Evolutionary conservation across 1,284 basidiomycete genomes (phyloP), one percentile per base, ranked within the genome.

Genomic region (Ganoderma lingzhi): DNA sequence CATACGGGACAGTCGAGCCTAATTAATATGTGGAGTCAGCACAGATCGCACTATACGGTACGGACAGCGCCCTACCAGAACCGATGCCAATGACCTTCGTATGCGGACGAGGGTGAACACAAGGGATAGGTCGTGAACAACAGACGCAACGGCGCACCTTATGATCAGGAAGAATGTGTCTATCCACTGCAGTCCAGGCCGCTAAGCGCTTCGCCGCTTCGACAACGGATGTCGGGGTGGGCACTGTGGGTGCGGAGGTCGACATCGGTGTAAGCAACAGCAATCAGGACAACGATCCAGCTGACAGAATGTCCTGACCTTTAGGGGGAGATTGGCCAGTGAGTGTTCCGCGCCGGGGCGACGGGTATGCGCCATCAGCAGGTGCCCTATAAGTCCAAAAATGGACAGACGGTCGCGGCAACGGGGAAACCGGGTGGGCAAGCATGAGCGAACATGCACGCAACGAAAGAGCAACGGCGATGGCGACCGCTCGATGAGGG

Each of bases 1-100:
- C 97, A 79, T 98, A 99, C 1, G 97, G 97, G 0, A 99, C 97
- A 0, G 98, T 99, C 1, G 96, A 98, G 41, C 97, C 95, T 90
- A 65, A 64, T 63, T 48, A 41, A 64, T 17, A 14, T 61, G 3
- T 10, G 39, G 23, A 39, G 59, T 61, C 37, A 61, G 14, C 39
- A 42, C n/a, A 39, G 19, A 61, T 61, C 39, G 59, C 23, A 42
- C 58, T 12, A 45, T 44, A 51, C 39, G 12, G n/a, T n/a, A 37
- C 35, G 28, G 19, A 28, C 28, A 2, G 37, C 41, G 30, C 53
- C 79, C 58, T 76, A 92, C 92, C 95, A 70, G 93, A 96, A 62
- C 96, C 96, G 75, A 98, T 94, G 37, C 96, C 96, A 71, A 97
- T 95, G 68, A 96, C 85, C 95, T 96, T 63, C 51, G 58, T 62